Evolutionary conservation across 371 early-diverging fungal genomes (phyloP).

Genomic region (Zychaea mexicana): DNA sequence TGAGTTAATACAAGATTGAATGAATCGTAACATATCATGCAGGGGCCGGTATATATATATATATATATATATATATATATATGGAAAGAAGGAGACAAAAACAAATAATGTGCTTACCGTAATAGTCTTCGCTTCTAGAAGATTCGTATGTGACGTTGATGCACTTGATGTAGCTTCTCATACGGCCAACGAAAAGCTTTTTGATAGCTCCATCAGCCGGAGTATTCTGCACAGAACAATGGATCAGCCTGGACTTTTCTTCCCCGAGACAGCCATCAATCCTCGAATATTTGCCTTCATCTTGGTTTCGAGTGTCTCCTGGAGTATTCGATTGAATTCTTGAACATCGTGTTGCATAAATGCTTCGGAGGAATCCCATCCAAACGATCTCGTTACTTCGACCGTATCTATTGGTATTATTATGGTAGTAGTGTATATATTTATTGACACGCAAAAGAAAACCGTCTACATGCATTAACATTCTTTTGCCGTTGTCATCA

Average conservation of each 20-base stretch:
- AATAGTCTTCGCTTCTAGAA: conserved; percentile 77
- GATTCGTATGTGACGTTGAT: conserved; percentile 92
- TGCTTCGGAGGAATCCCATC: conserved; percentile 90
- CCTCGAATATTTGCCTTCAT: conserved; percentile 5
- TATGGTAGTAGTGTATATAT: neutral
- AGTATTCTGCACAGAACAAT: conserved; percentile 48
- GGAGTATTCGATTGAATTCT: conserved; percentile 92
- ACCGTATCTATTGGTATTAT: conserved; percentile 90
- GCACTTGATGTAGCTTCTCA: conserved; percentile 94
- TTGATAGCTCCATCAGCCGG: conserved; percentile 88
- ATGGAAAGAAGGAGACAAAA: too few relatives aligned
- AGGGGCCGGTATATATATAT: too few relatives aligned
- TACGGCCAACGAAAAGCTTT: conserved; percentile 89
- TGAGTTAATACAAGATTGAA: neutral
- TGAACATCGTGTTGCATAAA: conserved; percentile 97
- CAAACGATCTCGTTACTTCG: conserved; percentile 92
- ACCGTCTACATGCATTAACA: too few relatives aligned
- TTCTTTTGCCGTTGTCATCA: too few relatives aligned
- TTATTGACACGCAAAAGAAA: too few relatives aligned
- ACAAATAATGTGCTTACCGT: too few relatives aligned
- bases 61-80: too few relatives aligned
- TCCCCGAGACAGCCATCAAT: neutral
- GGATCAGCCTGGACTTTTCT: conserved; percentile 4
- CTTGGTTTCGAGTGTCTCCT: conserved; percentile 83
- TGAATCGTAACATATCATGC: too few relatives aligned